Conservation (phyloP, 1,139 yeast species). For the Yamadazyma sp. region DNA sequence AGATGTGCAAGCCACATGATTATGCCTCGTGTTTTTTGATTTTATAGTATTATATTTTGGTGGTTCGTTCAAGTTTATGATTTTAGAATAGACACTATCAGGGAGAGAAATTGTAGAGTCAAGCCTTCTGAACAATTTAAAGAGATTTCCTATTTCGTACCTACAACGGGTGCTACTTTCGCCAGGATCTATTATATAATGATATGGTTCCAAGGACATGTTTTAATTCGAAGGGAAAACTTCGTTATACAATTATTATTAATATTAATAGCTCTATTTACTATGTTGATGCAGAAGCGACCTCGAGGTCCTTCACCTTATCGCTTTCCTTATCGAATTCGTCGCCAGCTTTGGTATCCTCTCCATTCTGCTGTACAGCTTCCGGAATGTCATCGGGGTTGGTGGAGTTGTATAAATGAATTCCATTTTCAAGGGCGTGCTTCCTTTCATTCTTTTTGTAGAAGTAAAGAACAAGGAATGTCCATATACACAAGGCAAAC, state of each 20-base stretch:
- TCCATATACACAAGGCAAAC: slow-evolving; percentile 51
- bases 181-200: too few species aligned
- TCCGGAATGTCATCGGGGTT: slow-evolving; percentile 18
- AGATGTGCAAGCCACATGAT: not conserved
- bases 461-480: slow-evolving; percentile 52
- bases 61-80: too few species aligned
- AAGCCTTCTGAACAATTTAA: too few species aligned
- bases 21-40: not conserved
- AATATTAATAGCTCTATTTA: not conserved
- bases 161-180: too few species aligned
- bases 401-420: slow-evolving; percentile 45
- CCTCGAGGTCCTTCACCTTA: slow-evolving; percentile 4
- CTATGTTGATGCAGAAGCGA: not conserved
- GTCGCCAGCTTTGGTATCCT: slow-evolving; percentile 5
- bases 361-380: slow-evolving; percentile 7
- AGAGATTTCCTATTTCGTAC: too few species aligned
- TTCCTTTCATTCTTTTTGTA: slow-evolving; percentile 59
- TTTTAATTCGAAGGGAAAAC: too few species aligned
- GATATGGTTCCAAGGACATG: too few species aligned
- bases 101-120: too few species aligned
- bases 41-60: too few species aligned
- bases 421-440: slow-evolving; percentile 53
- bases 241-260: too few species aligned
- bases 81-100: too few species aligned
- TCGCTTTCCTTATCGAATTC: slow-evolving; percentile 7